Evolutionary conservation across 257 asterid genomes (phyloP), one percentile per base, ranked within the genome.

Genomic region (Plantago major): DNA sequence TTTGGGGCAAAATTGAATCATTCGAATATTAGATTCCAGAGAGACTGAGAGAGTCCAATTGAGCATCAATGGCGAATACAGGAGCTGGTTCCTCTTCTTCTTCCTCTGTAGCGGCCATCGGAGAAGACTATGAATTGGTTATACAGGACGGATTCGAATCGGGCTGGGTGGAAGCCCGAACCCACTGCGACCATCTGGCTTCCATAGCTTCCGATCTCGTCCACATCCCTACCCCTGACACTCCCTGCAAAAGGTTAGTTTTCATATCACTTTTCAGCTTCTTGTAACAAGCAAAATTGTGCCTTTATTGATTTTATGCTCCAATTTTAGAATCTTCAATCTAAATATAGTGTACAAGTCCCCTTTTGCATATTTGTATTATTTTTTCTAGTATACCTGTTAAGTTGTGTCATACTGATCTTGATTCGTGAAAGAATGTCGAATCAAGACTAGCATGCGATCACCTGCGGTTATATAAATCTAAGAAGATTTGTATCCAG

Each of bases 131-230:
- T 46, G 52, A 59, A 59, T 17, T 18, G 4, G 38, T 58, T 42
- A 42, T 84, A n/a, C 71, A 83, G 63, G 95, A 83, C 65, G 95
- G 96, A 10, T 82, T 78, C 3, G 94, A 76, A 33, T 73, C 91
- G 45, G 99, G 96, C 9, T 89, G 96, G 95, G 96, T 92, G 55
- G 95, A 92, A 76, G 87, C 97, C 66, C 81, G 82, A 63, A 83
- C 89, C 50, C 88, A 74, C 80, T 92, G 99, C 75, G 95, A 89
- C 64, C 97, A 92, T 73, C 78, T 92, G 42, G 71, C 4, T 47
- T 73, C 84, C 0, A 17, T 92, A 13, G 80, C 88, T 13, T 42
- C 81, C 14, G 95, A 89, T 76, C 95, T 86, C 59, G 9, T 68
- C 1, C 91, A 83, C 70, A 89, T 89, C 45, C 96, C 98, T 3